Evolutionary conservation across 805 yeast genomes (phyloP), one percentile per base, ranked within the genome.

Genomic region (Yamadazyma tumulicola): DNA sequence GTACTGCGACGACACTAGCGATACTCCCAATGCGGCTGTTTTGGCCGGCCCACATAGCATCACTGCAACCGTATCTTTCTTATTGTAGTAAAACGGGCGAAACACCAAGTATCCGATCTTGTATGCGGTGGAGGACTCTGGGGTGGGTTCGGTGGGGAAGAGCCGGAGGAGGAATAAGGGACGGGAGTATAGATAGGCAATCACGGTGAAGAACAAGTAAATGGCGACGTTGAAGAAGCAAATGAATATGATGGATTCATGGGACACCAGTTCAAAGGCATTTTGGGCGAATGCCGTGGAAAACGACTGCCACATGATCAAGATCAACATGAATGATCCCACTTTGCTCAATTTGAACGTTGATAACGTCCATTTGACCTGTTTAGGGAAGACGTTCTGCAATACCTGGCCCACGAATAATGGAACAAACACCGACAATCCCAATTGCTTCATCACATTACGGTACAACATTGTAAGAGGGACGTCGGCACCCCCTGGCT

Each of bases 1-100:
- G 54, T 85, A 87, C 54, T 84, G 91, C 0, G 91, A 76, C 1
- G 88, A 69, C n/a, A 83, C 69, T 32, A 87, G 65, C 1, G 95
- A 83, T 4, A 87, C 95, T 23, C 96, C 96, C 33, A 87, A 65
- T 0, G 96, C 96, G 0, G 95, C 96, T 1, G 96, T 87, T 57
- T 87, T 88, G 2, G 96, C 95, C 4, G 95, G 91, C 8, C 95
- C 95, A 58, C 95, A 85, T 39, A 86, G 70, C 82, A 87, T 74
- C 32, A 88, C 73, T 9, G 89, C 71, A 22, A 85, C 85, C 0
- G 95, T 76, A 50, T 88, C 95, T 33, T 65, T 57, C 46, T 80
- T 74, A 48, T 70, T 68, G 57, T 83, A 83, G 57, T 81, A 83
- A 48, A 84, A 85, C 1, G 91, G 91, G 35, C 68, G 55, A 39